These are phyloP conservation scores for Cordyceps javanica DNA, from an alignment of 2,329 filamentous ascomycete genomes.

Conservation along the genomic window DNA sequence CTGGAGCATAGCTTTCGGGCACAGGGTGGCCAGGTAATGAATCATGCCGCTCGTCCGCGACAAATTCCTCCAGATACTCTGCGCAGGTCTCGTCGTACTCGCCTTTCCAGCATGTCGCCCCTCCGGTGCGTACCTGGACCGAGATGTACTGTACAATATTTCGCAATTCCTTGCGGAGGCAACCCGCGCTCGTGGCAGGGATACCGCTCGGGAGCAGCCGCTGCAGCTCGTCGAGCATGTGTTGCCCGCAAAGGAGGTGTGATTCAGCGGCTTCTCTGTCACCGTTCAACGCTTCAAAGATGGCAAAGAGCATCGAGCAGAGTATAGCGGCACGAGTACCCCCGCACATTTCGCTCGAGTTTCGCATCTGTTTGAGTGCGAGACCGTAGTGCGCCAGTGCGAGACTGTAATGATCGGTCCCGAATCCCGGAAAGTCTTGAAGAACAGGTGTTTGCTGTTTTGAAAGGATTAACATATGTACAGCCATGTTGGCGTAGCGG, in stretches of 20 bases:
- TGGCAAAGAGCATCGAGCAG: slow-evolving; percentile 31
- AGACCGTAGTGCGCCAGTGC: slow-evolving; percentile 29
- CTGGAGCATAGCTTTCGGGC: neutral
- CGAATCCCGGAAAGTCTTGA: slow-evolving; percentile 7
- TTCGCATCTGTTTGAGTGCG: slow-evolving; percentile 24
- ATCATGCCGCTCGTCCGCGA: neutral
- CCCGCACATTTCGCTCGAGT: slow-evolving; percentile 14
- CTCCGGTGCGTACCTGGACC: slow-evolving; percentile 16
- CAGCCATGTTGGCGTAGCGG: slow-evolving; percentile 31
- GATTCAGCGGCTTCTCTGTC: slow-evolving; percentile 28
- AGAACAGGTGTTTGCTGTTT: slow-evolving; percentile 16
- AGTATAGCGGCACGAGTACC: slow-evolving; percentile 25
- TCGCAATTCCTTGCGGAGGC: slow-evolving; percentile 16
- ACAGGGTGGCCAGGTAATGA: neutral
- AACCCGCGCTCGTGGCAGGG: neutral
- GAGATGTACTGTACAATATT: slow-evolving; percentile 18
- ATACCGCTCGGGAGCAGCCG: neutral
- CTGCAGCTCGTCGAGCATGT: slow-evolving; percentile 30
- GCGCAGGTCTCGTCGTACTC: neutral
- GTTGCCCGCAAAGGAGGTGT: slow-evolving; percentile 31
- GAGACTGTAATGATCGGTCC: slow-evolving; percentile 23
- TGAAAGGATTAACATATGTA: slow-evolving; percentile 28
- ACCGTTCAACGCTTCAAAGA: slow-evolving; percentile 32
- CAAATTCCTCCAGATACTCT: neutral
- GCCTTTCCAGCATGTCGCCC: neutral